These are phyloP conservation scores for Ustilago sp. DNA, from an alignment of 1,284 basidiomycete genomes.

Conservation along the genomic window DNA sequence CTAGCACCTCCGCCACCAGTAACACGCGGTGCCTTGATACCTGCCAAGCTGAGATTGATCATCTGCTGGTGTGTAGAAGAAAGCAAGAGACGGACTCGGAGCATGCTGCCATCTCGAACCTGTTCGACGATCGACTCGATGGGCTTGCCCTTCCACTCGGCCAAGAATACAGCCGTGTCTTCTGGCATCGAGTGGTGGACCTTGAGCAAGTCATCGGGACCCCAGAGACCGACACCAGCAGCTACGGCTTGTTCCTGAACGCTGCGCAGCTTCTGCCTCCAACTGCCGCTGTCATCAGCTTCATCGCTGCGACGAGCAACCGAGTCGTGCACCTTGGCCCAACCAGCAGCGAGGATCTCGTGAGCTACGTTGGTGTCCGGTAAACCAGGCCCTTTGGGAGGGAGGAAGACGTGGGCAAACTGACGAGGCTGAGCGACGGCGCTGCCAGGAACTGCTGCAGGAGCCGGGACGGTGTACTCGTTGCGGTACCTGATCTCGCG, in stretches of 20 bases:
- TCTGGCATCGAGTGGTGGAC: constrained; percentile 87
- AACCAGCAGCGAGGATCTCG: constrained; percentile 85
- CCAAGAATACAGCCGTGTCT: constrained; percentile 83
- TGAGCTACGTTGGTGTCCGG: constrained; percentile 72
- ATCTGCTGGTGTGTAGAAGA: constrained; percentile 89
- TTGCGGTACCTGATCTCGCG: constrained; percentile 86
- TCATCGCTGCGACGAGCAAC: constrained; percentile 72
- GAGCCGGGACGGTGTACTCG: constrained; percentile 78
- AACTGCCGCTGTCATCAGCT: constrained; percentile 79
- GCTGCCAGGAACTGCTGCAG: constrained; percentile 77
- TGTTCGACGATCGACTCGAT: constrained; percentile 92
- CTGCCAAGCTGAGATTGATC: constrained; percentile 74
- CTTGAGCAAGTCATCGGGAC: constrained; percentile 76
- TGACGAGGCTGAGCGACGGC: constrained; percentile 73
- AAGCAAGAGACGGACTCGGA: constrained; percentile 87
- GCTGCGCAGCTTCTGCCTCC: constrained; percentile 75
- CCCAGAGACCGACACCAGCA: constrained; percentile 84
- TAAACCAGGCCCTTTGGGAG: constrained; percentile 56
- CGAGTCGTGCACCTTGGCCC: constrained; percentile 90
- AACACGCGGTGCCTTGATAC: constrained; percentile 62
- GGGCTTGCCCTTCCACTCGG: constrained; percentile 88
- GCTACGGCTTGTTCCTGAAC: constrained; percentile 82
- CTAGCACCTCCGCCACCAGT: constrained; percentile 59
- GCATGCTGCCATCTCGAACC: constrained; percentile 90
- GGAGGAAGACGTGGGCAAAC: constrained; percentile 63